Percentiles rank a stretch among this genome's conserved stretches.
phyloP scores from a whole-genome alignment of 2,329 filamentous ascomycete genomes.

The Zymoseptoria ardabiliae region DNA sequence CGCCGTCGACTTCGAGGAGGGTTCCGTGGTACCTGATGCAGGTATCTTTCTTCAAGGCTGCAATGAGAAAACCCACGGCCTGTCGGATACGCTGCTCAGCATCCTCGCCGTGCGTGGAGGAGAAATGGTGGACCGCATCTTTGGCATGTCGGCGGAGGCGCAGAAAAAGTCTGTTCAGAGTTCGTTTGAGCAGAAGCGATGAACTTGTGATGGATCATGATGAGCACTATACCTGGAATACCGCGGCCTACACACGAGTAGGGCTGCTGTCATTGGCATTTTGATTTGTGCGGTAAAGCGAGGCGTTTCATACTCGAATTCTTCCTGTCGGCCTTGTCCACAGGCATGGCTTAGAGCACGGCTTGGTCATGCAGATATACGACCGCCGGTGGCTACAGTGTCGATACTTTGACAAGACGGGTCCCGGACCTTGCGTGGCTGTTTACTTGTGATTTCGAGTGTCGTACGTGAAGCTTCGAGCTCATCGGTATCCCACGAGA shows the following conservation, averaged over 20 bases:
- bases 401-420: not conserved
- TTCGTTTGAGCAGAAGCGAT: slow-evolving; percentile 5
- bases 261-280: not conserved
- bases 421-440: not conserved
- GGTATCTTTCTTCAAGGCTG: slow-evolving; percentile 92
- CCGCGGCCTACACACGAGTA: not conserved
- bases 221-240: not conserved
- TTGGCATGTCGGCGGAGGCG: slow-evolving; percentile 19
- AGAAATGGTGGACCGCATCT: slow-evolving; percentile 33
- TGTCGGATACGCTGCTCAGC: slow-evolving; percentile 40
- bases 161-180: slow-evolving; percentile 11
- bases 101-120: slow-evolving; percentile 31
- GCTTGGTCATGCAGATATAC: not conserved
- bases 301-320: not conserved
- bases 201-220: not conserved
- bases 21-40: slow-evolving; percentile 61
- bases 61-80: slow-evolving; percentile 85
- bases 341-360: not conserved
- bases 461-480: not conserved
- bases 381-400: not conserved
- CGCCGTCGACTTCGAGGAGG: slow-evolving; percentile 61
- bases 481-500: too few species aligned
- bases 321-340: not conserved
- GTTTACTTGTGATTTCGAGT: not conserved
- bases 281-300: not conserved